These are phyloP conservation scores for Microcyclospora pomicola DNA, from an alignment of 2,329 filamentous ascomycete species.

Conservation along the genomic window DNA sequence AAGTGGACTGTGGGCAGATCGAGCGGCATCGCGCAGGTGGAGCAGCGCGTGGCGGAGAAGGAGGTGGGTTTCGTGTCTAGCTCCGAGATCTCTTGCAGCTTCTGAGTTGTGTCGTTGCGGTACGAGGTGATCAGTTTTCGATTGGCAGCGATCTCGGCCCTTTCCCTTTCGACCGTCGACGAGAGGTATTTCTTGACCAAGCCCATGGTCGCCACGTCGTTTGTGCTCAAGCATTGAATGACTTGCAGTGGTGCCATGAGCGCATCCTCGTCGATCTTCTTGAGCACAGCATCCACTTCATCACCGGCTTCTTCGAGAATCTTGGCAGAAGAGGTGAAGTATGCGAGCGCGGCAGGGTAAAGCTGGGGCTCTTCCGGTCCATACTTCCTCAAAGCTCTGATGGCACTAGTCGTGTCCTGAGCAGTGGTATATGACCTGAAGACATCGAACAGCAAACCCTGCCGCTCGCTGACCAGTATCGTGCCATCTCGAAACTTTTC, in stretches of 20 bases:
- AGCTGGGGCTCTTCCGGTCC: conserved; percentile 81
- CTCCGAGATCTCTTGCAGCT: conserved; percentile 64
- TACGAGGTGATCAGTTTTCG: conserved; percentile 71
- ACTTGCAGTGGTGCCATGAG: conserved; percentile 95
- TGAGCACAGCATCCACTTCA: conserved; percentile 66
- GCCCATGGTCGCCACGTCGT: conserved; percentile 85
- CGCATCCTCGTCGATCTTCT: conserved; percentile 76
- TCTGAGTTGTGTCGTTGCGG: conserved; percentile 66
- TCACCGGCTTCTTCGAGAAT: conserved; percentile 76
- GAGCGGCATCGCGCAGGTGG: conserved; percentile 61
- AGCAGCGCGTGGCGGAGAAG: conserved; percentile 82
- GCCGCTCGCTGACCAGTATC: conserved; percentile 83
- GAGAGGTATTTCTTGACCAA: conserved; percentile 90
- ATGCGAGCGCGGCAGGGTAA: conserved; percentile 82
- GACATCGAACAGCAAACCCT: conserved; percentile 83
- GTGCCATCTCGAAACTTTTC: conserved; percentile 84
- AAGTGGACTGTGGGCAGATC: conserved; percentile 91
- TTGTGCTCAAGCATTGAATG: conserved; percentile 72
- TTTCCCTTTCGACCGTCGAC: conserved; percentile 76
- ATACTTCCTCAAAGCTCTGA: conserved; percentile 82
- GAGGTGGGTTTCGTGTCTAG: conserved; percentile 68
- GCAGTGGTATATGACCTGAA: conserved; percentile 91
- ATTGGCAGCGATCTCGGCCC: conserved; percentile 71
- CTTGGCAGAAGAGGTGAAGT: conserved; percentile 73
- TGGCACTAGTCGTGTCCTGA: conserved; percentile 79